These are phyloP conservation scores for Hypholoma fasciculare DNA, from an alignment of 768 basidiomycete species.

Conservation along the genomic window DNA sequence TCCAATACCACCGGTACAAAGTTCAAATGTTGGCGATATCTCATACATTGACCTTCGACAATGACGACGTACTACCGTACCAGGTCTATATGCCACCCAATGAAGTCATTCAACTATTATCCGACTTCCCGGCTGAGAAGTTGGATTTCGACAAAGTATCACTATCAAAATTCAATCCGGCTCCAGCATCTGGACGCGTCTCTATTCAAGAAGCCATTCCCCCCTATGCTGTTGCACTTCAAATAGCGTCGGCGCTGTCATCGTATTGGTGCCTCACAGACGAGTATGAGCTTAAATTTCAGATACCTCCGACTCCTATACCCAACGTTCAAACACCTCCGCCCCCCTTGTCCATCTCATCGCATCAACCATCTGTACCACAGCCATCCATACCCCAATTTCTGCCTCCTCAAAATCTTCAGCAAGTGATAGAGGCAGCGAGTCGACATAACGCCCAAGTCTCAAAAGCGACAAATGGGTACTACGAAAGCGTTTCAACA, in stretches of 20 bases:
- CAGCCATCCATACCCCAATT: slow-evolving; percentile 2
- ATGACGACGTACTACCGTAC: slow-evolving; percentile 70
- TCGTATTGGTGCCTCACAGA: slow-evolving; percentile 73
- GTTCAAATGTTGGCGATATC: slow-evolving; percentile 66
- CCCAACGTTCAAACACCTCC: slow-evolving; percentile 6
- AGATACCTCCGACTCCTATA: slow-evolving; percentile 30
- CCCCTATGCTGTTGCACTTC: slow-evolving; percentile 69
- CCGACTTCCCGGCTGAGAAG: slow-evolving; percentile 39
- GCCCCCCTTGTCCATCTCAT: slow-evolving; percentile 10
- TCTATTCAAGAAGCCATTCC: slow-evolving; percentile 55
- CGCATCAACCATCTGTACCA: slow-evolving; percentile 15
- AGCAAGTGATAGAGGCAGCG: slow-evolving; percentile 46
- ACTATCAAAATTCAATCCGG: slow-evolving; percentile 55
- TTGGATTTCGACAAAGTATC: slow-evolving; percentile 41
- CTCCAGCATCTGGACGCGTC: slow-evolving; percentile 25
- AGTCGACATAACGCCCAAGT: slow-evolving; percentile 36
- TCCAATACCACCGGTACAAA: slow-evolving; percentile 64
- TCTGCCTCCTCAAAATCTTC: slow-evolving; percentile 29
- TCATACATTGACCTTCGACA: slow-evolving; percentile 47
- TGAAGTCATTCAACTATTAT: slow-evolving; percentile 51
- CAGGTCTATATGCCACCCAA: slow-evolving; percentile 62
- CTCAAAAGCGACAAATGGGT: slow-evolving; percentile 2
- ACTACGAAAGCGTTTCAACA: slow-evolving; percentile 18
- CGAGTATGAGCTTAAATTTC: slow-evolving; percentile 64
- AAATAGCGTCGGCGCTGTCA: slow-evolving; percentile 65